Base-by-base conservation (phyloP, 345 rosid species). In the Pistacia vera region DNA sequence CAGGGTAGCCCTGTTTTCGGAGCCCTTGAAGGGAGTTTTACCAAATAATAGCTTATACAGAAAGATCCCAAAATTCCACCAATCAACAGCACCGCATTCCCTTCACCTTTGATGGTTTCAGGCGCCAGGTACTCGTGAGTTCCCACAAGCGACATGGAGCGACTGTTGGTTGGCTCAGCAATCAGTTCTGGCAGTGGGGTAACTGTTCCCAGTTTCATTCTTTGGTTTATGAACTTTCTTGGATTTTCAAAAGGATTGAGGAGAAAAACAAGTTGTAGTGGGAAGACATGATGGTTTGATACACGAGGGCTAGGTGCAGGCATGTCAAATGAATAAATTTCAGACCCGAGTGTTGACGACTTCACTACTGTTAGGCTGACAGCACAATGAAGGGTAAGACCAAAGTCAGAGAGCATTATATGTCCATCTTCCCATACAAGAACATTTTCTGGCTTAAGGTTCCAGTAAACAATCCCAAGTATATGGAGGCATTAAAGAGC, bases 1-100 rank as follows among this genome's bases (percentile, higher is more conserved):
- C 52, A 92, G 84, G 17, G 97, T 92, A 8, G 97, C 92, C 17
- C 92, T 83, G 62, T 90, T 92, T 8, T 88, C 97, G 0, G 97
- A 90, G 4, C 94, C 97, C 78, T 91, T 91, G n/a, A 91, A 91
- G 46, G 46, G 46, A 41, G 46, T 41, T 41, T 41, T 41, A 41
- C 46, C 46, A 41, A 41, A 41, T 41, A 41, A 41, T 5, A 90
- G 83, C 78, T 92, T 93, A 41, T 90, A 87, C 6, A 90, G 85
- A 81, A 92, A 90, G 64, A 88, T 92, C 63, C 97, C 97, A 48
- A 88, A 90, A 38, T 91, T 92, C 94, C 97, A 92, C 94, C 97
- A 92, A 72, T 90, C 92, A 57, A 92, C 94, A 4, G 94, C n/a
- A n/a, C n/a, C n/a, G n/a, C 94, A 76, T 88, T 94, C 55, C 93